These are phyloP conservation scores for Gymnopus androsaceus DNA, from an alignment of 1,284 basidiomycete species.

Conservation along the genomic window DNA sequence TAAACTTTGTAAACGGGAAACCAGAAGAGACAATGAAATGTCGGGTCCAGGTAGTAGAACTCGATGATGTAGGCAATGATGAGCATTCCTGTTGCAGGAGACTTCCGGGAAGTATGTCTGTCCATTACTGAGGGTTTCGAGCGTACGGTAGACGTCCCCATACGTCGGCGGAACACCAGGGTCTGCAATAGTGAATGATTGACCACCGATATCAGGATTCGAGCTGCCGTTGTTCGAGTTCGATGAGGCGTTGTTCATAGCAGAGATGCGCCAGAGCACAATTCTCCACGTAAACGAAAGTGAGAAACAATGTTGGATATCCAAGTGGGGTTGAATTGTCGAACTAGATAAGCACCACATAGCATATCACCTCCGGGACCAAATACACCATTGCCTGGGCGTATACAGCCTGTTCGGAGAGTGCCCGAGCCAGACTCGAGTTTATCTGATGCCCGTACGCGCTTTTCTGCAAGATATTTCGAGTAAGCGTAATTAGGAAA, in stretches of 20 bases:
- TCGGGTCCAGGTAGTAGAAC: conserved; percentile 45
- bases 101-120: conserved; percentile 53
- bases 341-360: conserved; percentile 60
- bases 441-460: conserved; percentile 58
- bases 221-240: conserved; percentile 39
- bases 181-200: conserved; percentile 65
- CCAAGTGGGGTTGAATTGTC: conserved; percentile 65
- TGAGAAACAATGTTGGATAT: conserved; percentile 56
- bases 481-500: conserved; percentile 71
- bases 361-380: conserved; percentile 73
- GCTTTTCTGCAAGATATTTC: conserved; percentile 53
- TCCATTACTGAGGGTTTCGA: conserved; percentile 51
- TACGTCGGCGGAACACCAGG: conserved; percentile 60
- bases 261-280: conserved; percentile 67
- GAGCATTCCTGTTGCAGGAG: conserved; percentile 58
- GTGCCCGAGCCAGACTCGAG: conserved; percentile 34
- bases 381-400: conserved; percentile 75
- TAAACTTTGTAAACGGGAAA: conserved; percentile 28
- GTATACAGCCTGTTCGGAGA: conserved; percentile 67
- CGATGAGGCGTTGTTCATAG: conserved; percentile 67
- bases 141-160: conserved; percentile 56
- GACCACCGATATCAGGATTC: conserved; percentile 69
- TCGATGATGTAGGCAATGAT: conserved; percentile 57
- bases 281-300: conserved; percentile 74
- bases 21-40: conserved; percentile 36